Evolutionary conservation across 495 filamentous ascomycete species (phyloP).

Genomic region (Lineolata rhizophorae): DNA sequence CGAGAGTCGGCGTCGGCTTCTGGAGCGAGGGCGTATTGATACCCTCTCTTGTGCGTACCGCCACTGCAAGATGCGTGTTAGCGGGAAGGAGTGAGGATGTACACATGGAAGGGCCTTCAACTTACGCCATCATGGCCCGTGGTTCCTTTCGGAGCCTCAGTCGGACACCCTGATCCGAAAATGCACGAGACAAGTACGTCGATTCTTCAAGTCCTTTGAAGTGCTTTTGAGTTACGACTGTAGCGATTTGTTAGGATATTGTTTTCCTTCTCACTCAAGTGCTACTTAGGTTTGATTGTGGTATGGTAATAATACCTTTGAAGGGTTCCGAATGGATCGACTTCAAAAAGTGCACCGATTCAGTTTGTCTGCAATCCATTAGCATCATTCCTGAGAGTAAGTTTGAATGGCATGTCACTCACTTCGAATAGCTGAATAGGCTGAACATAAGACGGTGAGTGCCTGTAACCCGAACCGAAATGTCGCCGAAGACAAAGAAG

Average conservation of each 20-base stretch:
- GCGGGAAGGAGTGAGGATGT: too few species aligned
- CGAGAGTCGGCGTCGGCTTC: too few species aligned
- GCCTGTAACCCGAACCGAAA: constrained; percentile 69
- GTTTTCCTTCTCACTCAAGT: too few species aligned
- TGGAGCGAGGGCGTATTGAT: too few species aligned
- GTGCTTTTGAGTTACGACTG: constrained; percentile 55
- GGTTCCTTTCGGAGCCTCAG: constrained; percentile 76
- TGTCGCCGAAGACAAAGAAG: constrained; percentile 92
- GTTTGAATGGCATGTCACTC: constrained; percentile 11
- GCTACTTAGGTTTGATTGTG: background rate
- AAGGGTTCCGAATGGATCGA: constrained; percentile 30
- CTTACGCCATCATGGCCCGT: too few species aligned
- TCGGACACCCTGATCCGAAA: constrained; percentile 87
- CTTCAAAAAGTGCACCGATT: background rate
- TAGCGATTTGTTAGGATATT: too few species aligned
- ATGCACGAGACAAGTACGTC: constrained; percentile 75
- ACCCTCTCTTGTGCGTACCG: too few species aligned
- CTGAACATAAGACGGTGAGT: constrained; percentile 63
- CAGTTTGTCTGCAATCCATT: too few species aligned
- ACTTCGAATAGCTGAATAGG: constrained; percentile 68
- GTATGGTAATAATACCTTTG: constrained; percentile 29
- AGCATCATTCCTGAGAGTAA: background rate
- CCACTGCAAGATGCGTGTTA: too few species aligned
- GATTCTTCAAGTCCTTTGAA: constrained; percentile 82
- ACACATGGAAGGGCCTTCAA: too few species aligned